Evolutionary conservation across 2,329 filamentous ascomycete species (phyloP), one percentile per base, ranked within the genome.

Genomic region (Lecanosticta acicola): DNA sequence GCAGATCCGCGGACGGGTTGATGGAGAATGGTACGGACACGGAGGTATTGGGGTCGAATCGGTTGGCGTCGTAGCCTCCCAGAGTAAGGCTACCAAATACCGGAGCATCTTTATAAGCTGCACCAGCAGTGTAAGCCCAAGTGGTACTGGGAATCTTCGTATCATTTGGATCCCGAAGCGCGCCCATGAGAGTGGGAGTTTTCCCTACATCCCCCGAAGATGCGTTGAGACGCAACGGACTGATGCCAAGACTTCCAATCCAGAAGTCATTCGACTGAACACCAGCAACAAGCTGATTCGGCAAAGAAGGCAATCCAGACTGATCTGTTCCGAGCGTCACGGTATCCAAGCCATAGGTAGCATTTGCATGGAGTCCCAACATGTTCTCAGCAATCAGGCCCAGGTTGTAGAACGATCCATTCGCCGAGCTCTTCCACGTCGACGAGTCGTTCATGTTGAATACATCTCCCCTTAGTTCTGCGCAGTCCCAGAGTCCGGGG

Each of bases 51-150:
- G 46, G n/a, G 46, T 59, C 34, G 46, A 68, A 66, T 5, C 69
- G 64, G 2, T 61, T 64, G n/a, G 59, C 54, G 46, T 72, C 69
- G 46, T 68, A 71, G 4, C 69, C 69, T 11, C 69, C 69, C 1
- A 72, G 49, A 1, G 67, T 63, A 17, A 51, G 45, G 39, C 71
- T 57, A 9, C 59, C 60, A 13, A 55, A 59, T 1, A 56, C 51
- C 7, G 52, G 50, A 2, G 54, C 37, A n/a, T 53, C 33, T 16
- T 51, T 51, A 37, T 63, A 62, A 11, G 43, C 35, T 5, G 59
- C 58, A 9, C 61, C 61, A 3, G 61, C 61, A 3, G 57, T 60
- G 34, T 62, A 63, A 0, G 40, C 57, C 49, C 53, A 62, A 1
- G 54, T 41, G 0, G 46, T 35, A 32, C 48, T 54, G 1, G 45